Percentiles rank a stretch among this genome's conserved stretches.
phyloP scores from a whole-genome alignment of 352 stramenopile species.

The Globisporangium viniferum region DNA sequence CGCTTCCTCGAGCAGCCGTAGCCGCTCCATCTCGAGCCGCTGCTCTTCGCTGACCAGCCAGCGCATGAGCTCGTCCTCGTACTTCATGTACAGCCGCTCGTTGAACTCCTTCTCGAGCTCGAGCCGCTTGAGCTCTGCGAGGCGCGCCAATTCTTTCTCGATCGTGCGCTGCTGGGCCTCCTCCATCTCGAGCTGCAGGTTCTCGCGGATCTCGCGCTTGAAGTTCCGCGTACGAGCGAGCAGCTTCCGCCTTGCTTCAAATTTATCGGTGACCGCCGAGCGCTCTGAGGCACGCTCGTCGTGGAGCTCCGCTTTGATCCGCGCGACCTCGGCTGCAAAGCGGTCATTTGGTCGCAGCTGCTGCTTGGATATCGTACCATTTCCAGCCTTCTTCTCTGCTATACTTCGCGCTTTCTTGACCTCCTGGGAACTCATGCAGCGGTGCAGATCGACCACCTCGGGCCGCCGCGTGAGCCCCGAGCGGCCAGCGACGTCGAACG shows the following conservation, averaged over 20 bases:
- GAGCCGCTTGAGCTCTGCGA: slow-evolving; percentile 29
- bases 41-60: slow-evolving; percentile 51
- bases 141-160: slow-evolving; percentile 40
- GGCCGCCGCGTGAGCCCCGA: slow-evolving; percentile 42
- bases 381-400: slow-evolving; percentile 6
- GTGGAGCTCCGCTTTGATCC: slow-evolving; percentile 13
- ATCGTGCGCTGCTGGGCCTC: slow-evolving; percentile 52
- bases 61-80: slow-evolving; percentile 63
- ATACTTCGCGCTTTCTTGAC: slow-evolving; percentile 17
- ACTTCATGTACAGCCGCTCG: slow-evolving; percentile 61
- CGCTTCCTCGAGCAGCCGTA: slow-evolving; percentile 34
- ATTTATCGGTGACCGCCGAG: slow-evolving; percentile 17
- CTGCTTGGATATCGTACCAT: background rate
- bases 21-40: slow-evolving; percentile 41
- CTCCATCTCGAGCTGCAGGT: slow-evolving; percentile 57
- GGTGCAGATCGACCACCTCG: slow-evolving; percentile 35
- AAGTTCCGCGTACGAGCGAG: slow-evolving; percentile 44
- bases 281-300: slow-evolving; percentile 9
- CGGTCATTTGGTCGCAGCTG: slow-evolving; percentile 30
- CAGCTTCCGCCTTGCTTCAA: slow-evolving; percentile 18
- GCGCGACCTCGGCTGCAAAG: slow-evolving; percentile 28
- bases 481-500: slow-evolving; percentile 39
- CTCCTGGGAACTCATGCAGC: background rate
- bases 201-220: slow-evolving; percentile 59
- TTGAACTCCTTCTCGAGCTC: slow-evolving; percentile 47